Evolutionary conservation across 176 grass and related monocot species (phyloP), one percentile per base, ranked within the genome.

Genomic region (Carex pumila): DNA sequence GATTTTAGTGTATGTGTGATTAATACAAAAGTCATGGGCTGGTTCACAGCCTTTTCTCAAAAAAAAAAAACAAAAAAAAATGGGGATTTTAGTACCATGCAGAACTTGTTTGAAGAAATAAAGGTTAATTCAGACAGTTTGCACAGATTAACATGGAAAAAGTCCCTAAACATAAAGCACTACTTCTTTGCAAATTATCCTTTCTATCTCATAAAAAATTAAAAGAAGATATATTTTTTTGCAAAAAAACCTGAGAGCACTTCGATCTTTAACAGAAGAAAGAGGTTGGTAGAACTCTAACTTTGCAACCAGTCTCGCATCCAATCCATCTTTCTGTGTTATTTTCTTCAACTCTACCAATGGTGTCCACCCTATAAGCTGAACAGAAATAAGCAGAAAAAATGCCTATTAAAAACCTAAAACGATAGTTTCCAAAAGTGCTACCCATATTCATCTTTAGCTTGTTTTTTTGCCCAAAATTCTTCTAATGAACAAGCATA

Each of bases 361-460:
- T 53, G 95, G 92, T 15, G 95, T 97, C 95, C 95, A 97, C 73
- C 95, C 95, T 41, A 97, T 85, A 15, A 97, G 85, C 90, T 97
- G 85, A 70, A 86, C 57, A 72, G n/a, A 75, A 87, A 77, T 77
- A 56, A 56, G 49, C 2, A 56, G 12, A 56, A 54, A 17, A 56
- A 2, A 77, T 56, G 5, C 49, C 12, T 56, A 54, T 56, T 77
- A 32, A 77, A 77, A 77, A 77, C 25, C 50, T 55, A 77, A 50
- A 50, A 50, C n/a, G 12, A 73, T 49, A 49, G 41, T 55, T 77
- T 56, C 49, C 29, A 15, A 3, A 77, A 56, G 13, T 50, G 6
- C 41, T 22, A 47, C 12, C 12, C 3, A 49, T 45, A 12, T 72
- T 73, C 70, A 47, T 12, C 2, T 47, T 47, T 50, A 22, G 25